phyloP scores from a whole-genome alignment of 2,329 filamentous ascomycete genomes.

The Stachybotrys chartarum region DNA sequence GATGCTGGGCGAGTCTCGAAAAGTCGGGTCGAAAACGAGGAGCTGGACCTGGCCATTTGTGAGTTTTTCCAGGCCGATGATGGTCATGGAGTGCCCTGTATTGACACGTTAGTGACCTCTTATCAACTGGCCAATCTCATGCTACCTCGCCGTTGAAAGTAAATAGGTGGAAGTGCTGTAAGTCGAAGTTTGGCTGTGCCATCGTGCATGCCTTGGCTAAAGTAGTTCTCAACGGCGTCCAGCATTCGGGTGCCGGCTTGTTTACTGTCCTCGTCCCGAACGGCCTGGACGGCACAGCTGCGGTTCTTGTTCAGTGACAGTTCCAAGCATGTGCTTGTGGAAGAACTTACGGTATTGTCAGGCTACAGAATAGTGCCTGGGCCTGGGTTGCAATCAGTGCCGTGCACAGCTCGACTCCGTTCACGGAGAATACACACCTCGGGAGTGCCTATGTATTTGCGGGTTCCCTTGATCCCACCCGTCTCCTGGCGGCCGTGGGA shows the following conservation, averaged over 20 bases:
- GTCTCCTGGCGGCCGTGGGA: slow-evolving; percentile 68
- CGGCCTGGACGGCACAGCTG: slow-evolving; percentile 56
- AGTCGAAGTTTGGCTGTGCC: slow-evolving; percentile 54
- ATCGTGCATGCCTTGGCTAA: slow-evolving; percentile 41
- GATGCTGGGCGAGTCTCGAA: slow-evolving; percentile 60
- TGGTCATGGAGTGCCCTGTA: slow-evolving; percentile 78
- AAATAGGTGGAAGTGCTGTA: slow-evolving; percentile 75
- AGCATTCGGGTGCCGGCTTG: slow-evolving; percentile 50
- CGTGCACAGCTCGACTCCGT: not conserved
- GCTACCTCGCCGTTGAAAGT: slow-evolving; percentile 74
- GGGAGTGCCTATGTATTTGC: slow-evolving; percentile 92
- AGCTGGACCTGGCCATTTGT: slow-evolving; percentile 59
- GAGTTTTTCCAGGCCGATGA: slow-evolving; percentile 73
- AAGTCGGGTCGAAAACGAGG: slow-evolving; percentile 84
- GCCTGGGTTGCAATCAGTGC: slow-evolving; percentile 41
- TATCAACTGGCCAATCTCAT: not conserved
- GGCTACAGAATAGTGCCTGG: slow-evolving; percentile 66
- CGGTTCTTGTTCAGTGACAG: not conserved
- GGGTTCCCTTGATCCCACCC: slow-evolving; percentile 76
- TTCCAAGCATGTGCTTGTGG: not conserved
- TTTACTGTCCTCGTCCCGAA: slow-evolving; percentile 40
- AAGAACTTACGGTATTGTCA: slow-evolving; percentile 55
- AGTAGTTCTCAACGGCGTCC: slow-evolving; percentile 66
- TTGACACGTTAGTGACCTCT: not conserved
- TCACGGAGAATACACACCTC: slow-evolving; percentile 48